Evolutionary conservation across 2,329 filamentous ascomycete species (phyloP), one percentile per base, ranked within the genome.

Genomic region (Aspergillus cejpii): DNA sequence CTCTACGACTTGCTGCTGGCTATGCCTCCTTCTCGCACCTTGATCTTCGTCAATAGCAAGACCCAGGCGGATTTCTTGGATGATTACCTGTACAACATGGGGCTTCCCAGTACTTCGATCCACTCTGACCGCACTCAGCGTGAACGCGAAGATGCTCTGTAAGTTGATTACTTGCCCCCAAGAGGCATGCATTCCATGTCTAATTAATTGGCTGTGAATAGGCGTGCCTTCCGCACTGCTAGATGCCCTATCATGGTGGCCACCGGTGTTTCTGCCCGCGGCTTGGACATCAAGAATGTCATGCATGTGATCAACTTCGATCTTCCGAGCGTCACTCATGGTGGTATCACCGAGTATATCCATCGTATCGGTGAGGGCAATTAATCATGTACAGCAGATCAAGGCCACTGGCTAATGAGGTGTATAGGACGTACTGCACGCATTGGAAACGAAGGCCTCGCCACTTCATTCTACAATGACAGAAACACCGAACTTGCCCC

Each of bases 271-370:
- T 83, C 85, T 41, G 86, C 88, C 60, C 88, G 92, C 56, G 92
- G 92, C 5, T 82, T 96, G 26, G 90, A 97, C 56, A 84, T 96
- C 27, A 80, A 80, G 46, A 88, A 92, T 53, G 84, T 97, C 5
- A 81, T 83, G 72, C 88, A 95, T 52, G 85, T 98, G 48, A 84
- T 98, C 75, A 97, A 98, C 69, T 97, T 83, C 56, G 90, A 97
- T 49, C 73, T 97, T 1, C 91, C 91, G 0, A 81, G 75, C 4
- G 69, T 74, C 34, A 73, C 80, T 1, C 77, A 91, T 55, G 89
- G 88, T n/a, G 91, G 90, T 2, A 94, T 96, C 44, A 82, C 87
- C 39, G 92, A 97, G 64, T 98, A 97, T 57, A 82, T 85, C 20
- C 92, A 98, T 62, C 87, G 92, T 10, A 97, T 97, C 62, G 92